phyloP scores from a whole-genome alignment of 2,329 filamentous ascomycete species.

The Neospermospora avenae region DNA sequence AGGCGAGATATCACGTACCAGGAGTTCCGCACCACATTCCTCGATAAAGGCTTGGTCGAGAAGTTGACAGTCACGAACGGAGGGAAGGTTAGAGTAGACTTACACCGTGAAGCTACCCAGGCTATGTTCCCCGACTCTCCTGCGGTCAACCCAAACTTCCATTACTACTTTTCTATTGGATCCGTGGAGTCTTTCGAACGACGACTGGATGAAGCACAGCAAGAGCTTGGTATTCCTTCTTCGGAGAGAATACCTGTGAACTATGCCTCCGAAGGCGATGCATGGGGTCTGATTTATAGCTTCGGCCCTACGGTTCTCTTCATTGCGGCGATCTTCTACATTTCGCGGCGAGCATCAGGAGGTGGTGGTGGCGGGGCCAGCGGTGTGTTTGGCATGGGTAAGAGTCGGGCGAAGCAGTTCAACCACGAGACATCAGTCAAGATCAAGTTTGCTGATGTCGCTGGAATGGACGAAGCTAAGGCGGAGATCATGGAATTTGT shows the following conservation, averaged over 20 bases:
- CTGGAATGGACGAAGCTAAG: constrained; percentile 98
- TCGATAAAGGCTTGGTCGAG: constrained; percentile 94
- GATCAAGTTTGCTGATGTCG: constrained; percentile 95
- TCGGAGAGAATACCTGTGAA: constrained; percentile 91
- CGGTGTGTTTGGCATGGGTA: constrained; percentile 93
- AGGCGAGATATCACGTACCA: constrained; percentile 92
- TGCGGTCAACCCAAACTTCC: constrained; percentile 65
- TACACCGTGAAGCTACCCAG: constrained; percentile 71
- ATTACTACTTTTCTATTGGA: constrained; percentile 94
- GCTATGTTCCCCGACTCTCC: constrained; percentile 73
- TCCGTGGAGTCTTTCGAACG: constrained; percentile 91
- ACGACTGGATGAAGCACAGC: constrained; percentile 82
- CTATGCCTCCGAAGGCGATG: constrained; percentile 72
- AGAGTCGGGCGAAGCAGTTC: constrained; percentile 94
- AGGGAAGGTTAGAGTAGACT: constrained; percentile 73
- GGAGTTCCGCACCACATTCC: constrained; percentile 87
- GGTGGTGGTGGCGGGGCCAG: constrained; percentile 63
- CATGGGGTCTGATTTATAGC: constrained; percentile 66
- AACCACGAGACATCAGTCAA: constrained; percentile 96
- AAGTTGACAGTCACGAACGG: constrained; percentile 81
- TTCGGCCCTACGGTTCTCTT: constrained; percentile 88
- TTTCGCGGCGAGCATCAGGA: constrained; percentile 70
- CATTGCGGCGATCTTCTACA: constrained; percentile 77
- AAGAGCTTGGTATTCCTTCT: constrained; percentile 79
- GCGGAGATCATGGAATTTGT: constrained; percentile 99